Evolutionary conservation across 75 land plant genomes (phyloP).

Genomic region (Pseudotsuga menziesii): DNA sequence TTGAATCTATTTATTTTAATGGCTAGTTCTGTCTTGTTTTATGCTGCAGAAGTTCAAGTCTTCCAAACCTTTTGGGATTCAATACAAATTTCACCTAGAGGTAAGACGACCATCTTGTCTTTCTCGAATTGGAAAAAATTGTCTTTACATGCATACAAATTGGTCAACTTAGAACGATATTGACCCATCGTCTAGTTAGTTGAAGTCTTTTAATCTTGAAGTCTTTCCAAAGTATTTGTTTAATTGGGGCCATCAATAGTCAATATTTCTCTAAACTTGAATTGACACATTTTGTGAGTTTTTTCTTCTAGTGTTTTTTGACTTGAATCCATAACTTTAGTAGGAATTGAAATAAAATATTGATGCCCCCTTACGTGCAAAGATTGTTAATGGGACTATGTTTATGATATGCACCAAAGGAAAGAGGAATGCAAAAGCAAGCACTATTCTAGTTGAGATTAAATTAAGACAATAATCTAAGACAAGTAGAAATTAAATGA

Average conservation of each 20-base stretch:
- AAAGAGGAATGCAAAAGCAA: too few species aligned
- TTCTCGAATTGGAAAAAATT: not conserved
- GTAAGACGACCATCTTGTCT: not conserved
- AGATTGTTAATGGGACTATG: too few species aligned
- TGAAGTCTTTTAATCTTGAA: not conserved
- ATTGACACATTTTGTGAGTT: not conserved
- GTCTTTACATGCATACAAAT: not conserved
- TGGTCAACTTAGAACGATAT: not conserved
- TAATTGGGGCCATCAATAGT: not conserved
- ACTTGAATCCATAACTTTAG: too few species aligned
- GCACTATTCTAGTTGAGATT: too few species aligned
- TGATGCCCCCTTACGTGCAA: too few species aligned
- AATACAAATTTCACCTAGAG: constrained; percentile 91
- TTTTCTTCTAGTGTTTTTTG: not conserved
- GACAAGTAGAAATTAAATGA: too few species aligned
- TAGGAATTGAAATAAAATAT: too few species aligned
- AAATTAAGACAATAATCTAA: too few species aligned
- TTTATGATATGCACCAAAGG: too few species aligned
- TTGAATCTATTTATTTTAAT: not conserved
- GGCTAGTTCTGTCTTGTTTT: not conserved
- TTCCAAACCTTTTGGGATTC: constrained; percentile 89
- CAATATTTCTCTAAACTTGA: not conserved
- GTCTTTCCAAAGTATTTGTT: not conserved
- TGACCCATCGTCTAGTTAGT: not conserved
- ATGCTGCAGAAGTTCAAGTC: constrained; percentile 64